phyloP scores from a whole-genome alignment of 345 rosid species.

The Boechera stricta region DNA sequence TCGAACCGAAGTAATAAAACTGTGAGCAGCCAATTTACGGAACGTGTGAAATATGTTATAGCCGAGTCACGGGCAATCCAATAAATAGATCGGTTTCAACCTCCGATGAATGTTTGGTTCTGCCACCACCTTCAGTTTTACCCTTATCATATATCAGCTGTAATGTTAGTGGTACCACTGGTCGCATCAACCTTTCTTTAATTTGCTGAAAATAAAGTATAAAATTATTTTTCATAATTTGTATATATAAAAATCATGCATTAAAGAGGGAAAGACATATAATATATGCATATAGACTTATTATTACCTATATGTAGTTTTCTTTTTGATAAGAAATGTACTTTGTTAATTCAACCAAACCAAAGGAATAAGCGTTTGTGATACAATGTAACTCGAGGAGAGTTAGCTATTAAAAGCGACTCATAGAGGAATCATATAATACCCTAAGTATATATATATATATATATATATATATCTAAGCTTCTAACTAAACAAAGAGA shows the following conservation, averaged over 20 bases:
- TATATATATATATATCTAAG: background rate
- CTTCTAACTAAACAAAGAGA: background rate
- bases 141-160: background rate
- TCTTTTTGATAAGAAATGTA: too few relatives aligned
- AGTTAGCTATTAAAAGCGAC: background rate
- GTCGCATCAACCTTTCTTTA: conserved; percentile 27
- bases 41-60: conserved; percentile 8
- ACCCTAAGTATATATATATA: background rate
- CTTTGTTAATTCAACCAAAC: background rate
- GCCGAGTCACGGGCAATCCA: conserved; percentile 50
- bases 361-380: background rate
- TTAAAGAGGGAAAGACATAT: background rate
- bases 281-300: background rate
- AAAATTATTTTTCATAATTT: background rate
- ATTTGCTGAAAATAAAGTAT: conserved; percentile 23
- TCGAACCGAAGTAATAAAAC: background rate
- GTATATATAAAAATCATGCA: background rate
- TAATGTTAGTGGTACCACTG: conserved; percentile 15
- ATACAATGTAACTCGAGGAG: background rate
- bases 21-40: background rate
- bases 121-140: conserved; percentile 15
- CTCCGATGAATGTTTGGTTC: conserved; percentile 46
- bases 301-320: background rate
- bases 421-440: background rate
- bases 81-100: conserved; percentile 60